Evolutionary conservation across 345 rosid species (phyloP).

Genomic region (Melaleuca alternifolia): DNA sequence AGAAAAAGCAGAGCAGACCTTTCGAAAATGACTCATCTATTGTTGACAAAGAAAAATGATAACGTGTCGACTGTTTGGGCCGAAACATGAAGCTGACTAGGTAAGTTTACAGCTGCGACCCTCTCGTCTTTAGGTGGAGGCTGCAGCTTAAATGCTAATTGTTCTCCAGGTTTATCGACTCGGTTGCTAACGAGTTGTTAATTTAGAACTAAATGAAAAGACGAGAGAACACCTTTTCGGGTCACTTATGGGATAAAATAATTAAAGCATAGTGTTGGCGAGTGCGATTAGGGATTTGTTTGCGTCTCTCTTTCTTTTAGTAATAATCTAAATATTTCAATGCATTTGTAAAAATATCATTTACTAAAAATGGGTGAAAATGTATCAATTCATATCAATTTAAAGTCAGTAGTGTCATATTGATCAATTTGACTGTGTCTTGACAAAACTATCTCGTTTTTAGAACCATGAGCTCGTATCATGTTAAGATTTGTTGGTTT

Average conservation of each 20-base stretch:
- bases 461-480: accelerated
- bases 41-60: no score
- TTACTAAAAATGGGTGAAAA: background rate
- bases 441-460: background rate
- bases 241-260: background rate
- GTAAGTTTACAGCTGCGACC: no score
- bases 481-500: accelerated
- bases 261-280: background rate
- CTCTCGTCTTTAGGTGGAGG: no score
- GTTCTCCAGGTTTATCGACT: no score
- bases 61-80: no score
- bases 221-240: background rate
- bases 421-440: background rate
- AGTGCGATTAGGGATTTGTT: background rate
- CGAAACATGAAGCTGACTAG: no score
- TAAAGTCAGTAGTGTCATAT: background rate
- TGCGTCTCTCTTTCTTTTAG: background rate
- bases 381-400: background rate
- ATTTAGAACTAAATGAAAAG: background rate
- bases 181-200: no score
- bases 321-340: background rate
- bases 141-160: no score
- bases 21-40: background rate
- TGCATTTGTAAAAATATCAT: background rate
- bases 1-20: background rate